These are phyloP conservation scores for Parietichytrium sp. DNA, from an alignment of 108 stramenopile species.

Conservation along the genomic window DNA sequence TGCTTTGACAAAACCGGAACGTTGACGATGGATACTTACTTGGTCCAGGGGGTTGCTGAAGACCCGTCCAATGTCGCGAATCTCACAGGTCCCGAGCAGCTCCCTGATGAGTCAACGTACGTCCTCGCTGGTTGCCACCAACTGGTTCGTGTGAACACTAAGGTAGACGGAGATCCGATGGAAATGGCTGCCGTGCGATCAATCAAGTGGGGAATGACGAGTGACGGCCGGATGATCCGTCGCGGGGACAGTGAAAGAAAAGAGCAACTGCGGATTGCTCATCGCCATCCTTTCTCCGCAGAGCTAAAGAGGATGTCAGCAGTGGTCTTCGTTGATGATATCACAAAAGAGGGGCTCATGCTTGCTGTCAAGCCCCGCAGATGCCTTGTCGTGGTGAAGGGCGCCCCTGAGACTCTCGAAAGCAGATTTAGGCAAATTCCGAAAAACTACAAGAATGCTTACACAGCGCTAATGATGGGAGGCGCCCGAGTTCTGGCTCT, in stretches of 20 bases:
- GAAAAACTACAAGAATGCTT: constrained; percentile 70
- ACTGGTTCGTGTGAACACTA: constrained; percentile 61
- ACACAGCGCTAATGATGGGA: constrained; percentile 71
- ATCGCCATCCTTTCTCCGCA: constrained; percentile 79
- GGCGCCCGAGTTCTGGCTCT: constrained; percentile 84
- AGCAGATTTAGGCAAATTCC: constrained; percentile 69
- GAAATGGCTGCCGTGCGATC: constrained; percentile 82
- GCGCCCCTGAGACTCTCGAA: constrained; percentile 86
- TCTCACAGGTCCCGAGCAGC: background rate
- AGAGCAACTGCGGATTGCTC: constrained; percentile 52
- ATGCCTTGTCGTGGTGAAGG: constrained; percentile 70
- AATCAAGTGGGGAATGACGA: constrained; percentile 69
- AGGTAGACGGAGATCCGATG: constrained; percentile 83
- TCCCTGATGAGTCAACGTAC: constrained; percentile 57
- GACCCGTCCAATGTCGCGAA: background rate
- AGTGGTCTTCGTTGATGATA: constrained; percentile 59
- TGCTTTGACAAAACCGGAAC: constrained; percentile 98
- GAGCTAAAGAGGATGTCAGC: constrained; percentile 81
- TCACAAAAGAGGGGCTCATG: constrained; percentile 44
- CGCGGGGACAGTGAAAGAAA: constrained; percentile 33
- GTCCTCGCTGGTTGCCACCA: constrained; percentile 89
- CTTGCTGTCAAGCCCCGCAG: constrained; percentile 38
- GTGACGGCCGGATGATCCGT: constrained; percentile 38
- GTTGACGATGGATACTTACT: constrained; percentile 86
- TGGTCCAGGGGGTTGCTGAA: constrained; percentile 72